Percentiles rank a stretch among this genome's conserved stretches.
Conservation (phyloP, 306 rosid species). For the Bauhinia variegata region DNA sequence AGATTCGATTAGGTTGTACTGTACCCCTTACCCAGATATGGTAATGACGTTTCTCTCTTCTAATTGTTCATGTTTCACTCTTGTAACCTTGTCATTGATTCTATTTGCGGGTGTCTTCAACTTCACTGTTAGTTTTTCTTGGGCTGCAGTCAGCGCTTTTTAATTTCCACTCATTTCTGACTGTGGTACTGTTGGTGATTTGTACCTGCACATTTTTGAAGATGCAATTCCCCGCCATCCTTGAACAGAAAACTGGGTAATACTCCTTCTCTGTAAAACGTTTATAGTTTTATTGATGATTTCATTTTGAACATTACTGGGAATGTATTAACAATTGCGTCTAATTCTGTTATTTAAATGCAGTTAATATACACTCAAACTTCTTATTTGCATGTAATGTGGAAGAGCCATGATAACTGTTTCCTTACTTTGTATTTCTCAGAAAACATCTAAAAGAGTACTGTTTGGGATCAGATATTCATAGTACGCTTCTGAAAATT, state of each 20-base stretch:
- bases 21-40: constrained; percentile 35
- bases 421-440: background rate
- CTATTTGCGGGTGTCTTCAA: background rate
- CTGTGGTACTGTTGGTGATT: constrained; percentile 75
- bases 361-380: background rate
- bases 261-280: constrained; percentile 3
- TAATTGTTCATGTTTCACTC: background rate
- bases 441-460: background rate
- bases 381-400: background rate
- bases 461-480: background rate
- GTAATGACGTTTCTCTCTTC: constrained; percentile 35
- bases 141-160: constrained; percentile 77
- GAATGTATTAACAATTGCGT: background rate
- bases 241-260: constrained; percentile 78
- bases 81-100: background rate
- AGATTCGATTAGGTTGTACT: background rate
- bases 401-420: background rate
- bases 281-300: background rate
- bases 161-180: constrained; percentile 80
- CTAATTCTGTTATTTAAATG: background rate
- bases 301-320: background rate
- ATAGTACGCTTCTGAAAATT: no score
- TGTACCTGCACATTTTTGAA: constrained; percentile 80
- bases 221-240: constrained; percentile 80
- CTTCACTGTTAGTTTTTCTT: background rate